Base-by-base conservation (phyloP, 2,329 filamentous ascomycete genomes). In the Penicillium thymicola region DNA sequence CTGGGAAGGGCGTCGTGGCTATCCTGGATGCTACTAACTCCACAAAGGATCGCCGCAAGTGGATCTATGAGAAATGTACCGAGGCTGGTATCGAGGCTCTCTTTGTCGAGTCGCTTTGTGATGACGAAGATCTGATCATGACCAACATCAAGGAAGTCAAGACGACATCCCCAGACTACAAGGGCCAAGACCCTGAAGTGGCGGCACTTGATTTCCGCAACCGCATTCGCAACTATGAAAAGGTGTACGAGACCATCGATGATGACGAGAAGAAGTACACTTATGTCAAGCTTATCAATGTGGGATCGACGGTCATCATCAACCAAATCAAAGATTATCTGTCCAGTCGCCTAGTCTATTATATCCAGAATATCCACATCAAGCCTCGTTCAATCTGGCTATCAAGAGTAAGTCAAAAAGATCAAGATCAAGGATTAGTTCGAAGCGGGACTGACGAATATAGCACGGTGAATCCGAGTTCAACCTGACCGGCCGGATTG, bases 331-430 rank as follows among this genome's bases (percentile, higher is more conserved):
- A 92, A 71, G 94, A 99, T 75, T 99, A 99, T 71, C 82, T 99
- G 28, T 94, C 97, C 73, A 96, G 91, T 73, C 88, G 94, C 56
- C 88, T 99, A 43, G 93, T 99, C 44, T 99, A 99, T 76, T 99
- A 97, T 73, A 85, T 97, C 57, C 97, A 97, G 87, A 99, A 97
- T 72, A 82, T 99, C 38, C 94, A 99, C 77, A 99, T 99, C 74
- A 93, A 93, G 62, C 93, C 93, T 18, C 86, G 94, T 55, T 96
- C 92, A 4, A 96, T 99, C 64, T 99, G 94, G 94, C 79, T 99
- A 50, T 97, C 94, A 64, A 83, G 94, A 62, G 90, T 93, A 80
- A 76, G 87, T 82, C 21, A 38, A 10, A 10, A 13, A 45, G 42
- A 44, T 30, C 14, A 34, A 7, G 10, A 32, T 25, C 8, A 9